Base-by-base conservation (phyloP, 306 rosid species). In the Notholithocarpus densiflorus region DNA sequence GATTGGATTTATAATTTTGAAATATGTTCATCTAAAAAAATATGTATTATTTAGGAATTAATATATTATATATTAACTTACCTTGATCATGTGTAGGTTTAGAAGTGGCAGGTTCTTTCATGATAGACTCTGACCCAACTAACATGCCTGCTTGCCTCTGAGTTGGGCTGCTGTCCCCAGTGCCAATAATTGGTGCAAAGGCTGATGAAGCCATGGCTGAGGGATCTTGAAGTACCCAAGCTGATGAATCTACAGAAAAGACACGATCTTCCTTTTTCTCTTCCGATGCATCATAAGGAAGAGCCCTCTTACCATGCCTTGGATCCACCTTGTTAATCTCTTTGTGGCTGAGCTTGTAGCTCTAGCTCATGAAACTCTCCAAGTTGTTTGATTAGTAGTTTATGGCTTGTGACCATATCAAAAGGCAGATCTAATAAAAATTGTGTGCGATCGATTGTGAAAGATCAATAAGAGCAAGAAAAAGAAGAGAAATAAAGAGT, bases 271-370 rank as follows among this genome's bases (percentile, higher is more conserved):
- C 75, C 34, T 56, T 79, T 53, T 72, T 79, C 74, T 76, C 89
- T 54, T 81, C 85, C 57, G 85, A 85, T 71, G 75, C 78, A 69
- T 77, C 85, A 81, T 54, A 62, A 81, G 85, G 82, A 76, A 85
- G 85, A 78, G 85, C 72, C 72, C 85, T 81, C 88, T 85, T 85
- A 5, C 88, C 88, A 74, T 81, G 79, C 83, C 85, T 77, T 70
- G 73, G 88, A 81, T 85, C 88, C 88, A 85, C 88, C 78, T 85
- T 85, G 80, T 29, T 69, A 65, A 56, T 12, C 85, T 77, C 68
- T 81, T 21, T 72, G 10, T 19, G 5, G 26, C 79, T 43, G 21
- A 21, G 72, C 68, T 75, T 66, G 12, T 4, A 27, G 31, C 32
- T 40, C 78, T 72, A 6, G 56, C 37, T 45, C 68, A 21, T 71